phyloP scores from a whole-genome alignment of 441 rosid genomes.

The Bruguiera hainesii region DNA sequence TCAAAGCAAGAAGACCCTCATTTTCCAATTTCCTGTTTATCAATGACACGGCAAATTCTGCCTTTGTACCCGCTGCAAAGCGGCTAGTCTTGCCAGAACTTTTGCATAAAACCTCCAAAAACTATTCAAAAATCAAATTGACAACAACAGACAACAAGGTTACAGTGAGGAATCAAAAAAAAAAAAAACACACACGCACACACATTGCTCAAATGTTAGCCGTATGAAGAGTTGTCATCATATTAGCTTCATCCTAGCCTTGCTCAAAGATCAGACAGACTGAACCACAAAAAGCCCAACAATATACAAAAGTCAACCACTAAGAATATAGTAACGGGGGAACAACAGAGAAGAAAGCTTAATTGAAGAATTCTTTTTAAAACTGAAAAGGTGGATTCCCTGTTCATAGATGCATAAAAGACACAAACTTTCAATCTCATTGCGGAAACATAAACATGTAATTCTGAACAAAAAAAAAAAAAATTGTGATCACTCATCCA shows the following conservation, averaged over 20 bases:
- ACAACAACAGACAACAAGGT: neutral
- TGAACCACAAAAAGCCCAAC: neutral
- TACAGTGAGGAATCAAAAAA: neutral
- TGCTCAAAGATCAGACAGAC: neutral
- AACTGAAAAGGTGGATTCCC: no score
- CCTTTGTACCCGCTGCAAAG: constrained; percentile 66
- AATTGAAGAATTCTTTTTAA: no score
- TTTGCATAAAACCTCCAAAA: constrained; percentile 64
- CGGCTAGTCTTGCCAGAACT: constrained; percentile 45
- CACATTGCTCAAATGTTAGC: neutral
- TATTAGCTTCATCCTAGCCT: neutral
- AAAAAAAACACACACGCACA: neutral
- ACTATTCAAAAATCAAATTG: constrained; percentile 30
- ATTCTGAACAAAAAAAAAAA: no score
- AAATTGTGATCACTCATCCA: no score
- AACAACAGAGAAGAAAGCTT: no score
- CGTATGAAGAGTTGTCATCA: neutral
- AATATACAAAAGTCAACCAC: neutral
- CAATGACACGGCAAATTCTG: constrained; percentile 74
- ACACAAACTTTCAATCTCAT: no score
- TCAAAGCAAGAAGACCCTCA: constrained; percentile 34
- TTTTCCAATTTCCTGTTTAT: constrained; percentile 58
- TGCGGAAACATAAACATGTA: no score
- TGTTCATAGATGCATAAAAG: no score
- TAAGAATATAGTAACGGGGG: neutral